Base-by-base conservation (phyloP, 805 yeast species). In the Clavispora phyllophila region DNA sequence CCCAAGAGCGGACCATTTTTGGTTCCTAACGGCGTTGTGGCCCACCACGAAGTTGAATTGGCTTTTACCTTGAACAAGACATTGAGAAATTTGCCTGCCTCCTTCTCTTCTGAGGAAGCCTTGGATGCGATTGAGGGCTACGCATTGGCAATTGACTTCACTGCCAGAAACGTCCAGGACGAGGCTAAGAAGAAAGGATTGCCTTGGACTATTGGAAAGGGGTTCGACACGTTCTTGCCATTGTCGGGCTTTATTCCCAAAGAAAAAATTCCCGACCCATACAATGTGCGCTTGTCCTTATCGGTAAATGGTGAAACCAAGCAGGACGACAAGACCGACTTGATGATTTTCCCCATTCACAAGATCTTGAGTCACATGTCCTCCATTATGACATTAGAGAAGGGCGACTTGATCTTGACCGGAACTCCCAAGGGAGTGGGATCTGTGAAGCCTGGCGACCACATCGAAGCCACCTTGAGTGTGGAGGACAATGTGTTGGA, bases 341-440 rank as follows among this genome's bases (percentile, higher is more conserved):
- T 90, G 60, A 93, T 93, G 99, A 69, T 91, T 44, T 89, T 87
- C 75, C 84, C 89, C 37, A 81, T 93, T 57, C 90, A 89, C 56
- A 76, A 79, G 54, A 82, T 93, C 47, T 70, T 93, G 47, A 75
- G 85, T 42, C 78, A 84, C 40, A 84, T 90, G 80, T 84, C 96
- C 4, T 65, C 81, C n/a, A 81, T 87, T 54, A 91, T 91, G 91
- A 87, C 97, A 4, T 70, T 93, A 44, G 81, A 90, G 55, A 82
- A 87, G 41, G 96, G 96, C 24, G 99, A 93, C 58, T 73, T 93
- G 48, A 81, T 93, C 45, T 72, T 93, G 40, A 93, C 99, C 1
- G 99, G 99, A 14, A 93, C 99, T 1, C 99, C 99, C 36, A 87
- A 89, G 62, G 99, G 99, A 14, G 99, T 93, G n/a, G 96, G 98